Conservation (phyloP, 139 green algal genomes). For the Coelastrella sp. region DNA sequence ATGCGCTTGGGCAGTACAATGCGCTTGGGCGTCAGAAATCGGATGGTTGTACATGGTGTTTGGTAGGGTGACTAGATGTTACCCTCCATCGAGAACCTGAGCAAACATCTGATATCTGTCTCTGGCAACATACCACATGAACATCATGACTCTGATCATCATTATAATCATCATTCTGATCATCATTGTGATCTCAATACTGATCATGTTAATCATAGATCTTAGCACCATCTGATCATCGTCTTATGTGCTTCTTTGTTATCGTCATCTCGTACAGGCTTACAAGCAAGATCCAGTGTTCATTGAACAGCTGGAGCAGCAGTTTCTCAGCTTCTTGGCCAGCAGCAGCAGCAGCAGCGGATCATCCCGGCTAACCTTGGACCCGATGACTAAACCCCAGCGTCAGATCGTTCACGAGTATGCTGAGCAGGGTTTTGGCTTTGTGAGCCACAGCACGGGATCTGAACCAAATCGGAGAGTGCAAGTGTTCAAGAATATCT, state of each 20-base stretch:
- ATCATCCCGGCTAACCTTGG: background rate
- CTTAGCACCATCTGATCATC: background rate
- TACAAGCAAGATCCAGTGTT: conserved; percentile 60
- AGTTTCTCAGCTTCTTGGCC: conserved; percentile 65
- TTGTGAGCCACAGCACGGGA: conserved; percentile 61
- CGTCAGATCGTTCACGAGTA: conserved; percentile 67
- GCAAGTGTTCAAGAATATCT: conserved; percentile 67
- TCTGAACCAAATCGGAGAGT: conserved; percentile 61
- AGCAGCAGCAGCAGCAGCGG: conserved; percentile 28
- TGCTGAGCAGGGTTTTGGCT: conserved; percentile 71
- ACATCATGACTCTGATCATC: no score
- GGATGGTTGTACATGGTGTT: no score
- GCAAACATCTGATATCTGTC: no score
- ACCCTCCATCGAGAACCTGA: no score
- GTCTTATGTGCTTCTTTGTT: background rate
- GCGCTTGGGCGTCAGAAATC: no score
- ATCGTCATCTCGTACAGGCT: conserved; percentile 9
- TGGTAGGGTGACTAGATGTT: no score
- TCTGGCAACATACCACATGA: no score
- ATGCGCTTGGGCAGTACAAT: no score
- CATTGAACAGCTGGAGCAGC: conserved; percentile 64
- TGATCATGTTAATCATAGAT: background rate
- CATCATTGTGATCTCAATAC: background rate
- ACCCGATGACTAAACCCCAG: conserved; percentile 59
- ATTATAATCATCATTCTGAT: no score